These are phyloP conservation scores for Didymella pomorum DNA, from an alignment of 2,329 filamentous ascomycete species.

Conservation along the genomic window DNA sequence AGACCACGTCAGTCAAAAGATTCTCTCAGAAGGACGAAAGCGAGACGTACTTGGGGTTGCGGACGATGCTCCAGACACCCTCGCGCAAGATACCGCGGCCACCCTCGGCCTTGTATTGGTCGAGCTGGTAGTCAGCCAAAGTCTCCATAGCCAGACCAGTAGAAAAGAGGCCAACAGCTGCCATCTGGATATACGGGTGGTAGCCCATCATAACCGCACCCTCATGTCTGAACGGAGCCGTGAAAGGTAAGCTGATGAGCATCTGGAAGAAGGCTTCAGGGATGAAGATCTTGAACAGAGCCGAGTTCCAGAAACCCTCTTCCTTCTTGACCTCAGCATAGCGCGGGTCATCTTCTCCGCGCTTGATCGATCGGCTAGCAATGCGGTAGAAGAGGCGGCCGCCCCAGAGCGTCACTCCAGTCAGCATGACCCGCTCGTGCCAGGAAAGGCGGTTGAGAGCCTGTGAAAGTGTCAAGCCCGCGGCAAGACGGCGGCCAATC, in stretches of 20 bases:
- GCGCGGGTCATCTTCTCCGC: slow-evolving; percentile 64
- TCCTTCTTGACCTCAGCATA: slow-evolving; percentile 63
- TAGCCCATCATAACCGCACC: slow-evolving; percentile 49
- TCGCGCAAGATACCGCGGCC: slow-evolving; percentile 58
- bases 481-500: slow-evolving; percentile 60
- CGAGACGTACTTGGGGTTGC: slow-evolving; percentile 67
- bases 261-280: slow-evolving; percentile 67
- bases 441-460: slow-evolving; percentile 61
- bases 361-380: slow-evolving; percentile 57
- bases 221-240: slow-evolving; percentile 61
- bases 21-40: not conserved
- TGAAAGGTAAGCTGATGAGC: slow-evolving; percentile 65
- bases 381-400: slow-evolving; percentile 64
- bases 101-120: slow-evolving; percentile 57
- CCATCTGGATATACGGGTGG: slow-evolving; percentile 48
- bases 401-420: slow-evolving; percentile 66
- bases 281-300: slow-evolving; percentile 62
- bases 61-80: slow-evolving; percentile 69
- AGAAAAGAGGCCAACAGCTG: slow-evolving; percentile 63
- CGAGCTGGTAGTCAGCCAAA: slow-evolving; percentile 65
- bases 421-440: slow-evolving; percentile 64
- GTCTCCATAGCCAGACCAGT: slow-evolving; percentile 65
- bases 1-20: slow-evolving; percentile 6
- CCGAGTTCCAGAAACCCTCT: slow-evolving; percentile 65
- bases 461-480: slow-evolving; percentile 56